Evolutionary conservation across 2,329 filamentous ascomycete genomes (phyloP), one percentile per base, ranked within the genome.

Genomic region (Dendryphion nanum): DNA sequence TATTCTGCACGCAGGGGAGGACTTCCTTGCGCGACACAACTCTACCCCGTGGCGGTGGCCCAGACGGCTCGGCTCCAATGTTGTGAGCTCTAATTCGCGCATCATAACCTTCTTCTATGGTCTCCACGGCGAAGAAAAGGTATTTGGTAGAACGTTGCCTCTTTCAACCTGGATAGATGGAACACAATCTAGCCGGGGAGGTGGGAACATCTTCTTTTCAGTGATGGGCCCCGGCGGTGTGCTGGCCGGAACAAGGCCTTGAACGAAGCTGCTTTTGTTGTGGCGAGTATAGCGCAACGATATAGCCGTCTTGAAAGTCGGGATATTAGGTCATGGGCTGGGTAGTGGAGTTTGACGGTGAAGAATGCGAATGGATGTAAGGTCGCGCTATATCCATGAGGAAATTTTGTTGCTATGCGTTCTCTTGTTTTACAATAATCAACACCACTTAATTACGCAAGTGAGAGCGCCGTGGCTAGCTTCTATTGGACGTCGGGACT

Each of bases 111-210:
- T 44, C 12, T 56, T 67, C 6, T 72, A 68, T 43, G 45, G 63
- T 15, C 71, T 76, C 55, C 74, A 77, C 44, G 60, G 69, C 17
- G 30, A 44, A 18, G 33, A 40, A 6, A 4, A 24, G 1, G 38
- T 49, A 2, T 49, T 51, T 16, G 51, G 51, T 1, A 41, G 18
- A 48, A 53, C 19, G 38, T 41, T 5, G 45, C 45, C 2, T 26
- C 39, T 4, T 50, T 47, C 28, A 16, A 18, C 5, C 46, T 43
- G 1, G 35, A 36, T 1, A 36, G 47, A 6, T 51, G 48, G 48
- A 20, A 45, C 6, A 36, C 2, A 3, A 41, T 49, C n/a, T 18
- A 42, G 6, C 48, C 38, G 4, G 20, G 16, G 7, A 30, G 35
- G 13, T 47, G 37, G 37, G 40, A 49, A 17, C 49, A 30, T 23